phyloP scores from a whole-genome alignment of 441 rosid species.

The Eruca vesicaria region DNA sequence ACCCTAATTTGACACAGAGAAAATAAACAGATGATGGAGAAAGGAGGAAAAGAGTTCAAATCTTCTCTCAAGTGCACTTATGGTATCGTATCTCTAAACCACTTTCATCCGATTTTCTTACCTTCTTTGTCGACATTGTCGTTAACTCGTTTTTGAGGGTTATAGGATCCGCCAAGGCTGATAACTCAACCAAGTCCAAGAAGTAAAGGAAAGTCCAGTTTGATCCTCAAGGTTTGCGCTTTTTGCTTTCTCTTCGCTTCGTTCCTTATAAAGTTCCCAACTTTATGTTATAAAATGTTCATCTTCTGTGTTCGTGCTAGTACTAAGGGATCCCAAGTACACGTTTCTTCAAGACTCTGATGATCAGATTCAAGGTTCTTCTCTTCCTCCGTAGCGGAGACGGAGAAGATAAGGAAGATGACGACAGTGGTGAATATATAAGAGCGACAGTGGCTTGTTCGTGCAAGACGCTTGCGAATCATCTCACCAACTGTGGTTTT shows the following conservation, averaged over 20 bases:
- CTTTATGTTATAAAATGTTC: background rate
- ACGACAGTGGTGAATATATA: too few species aligned
- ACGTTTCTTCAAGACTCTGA: conserved; percentile 34
- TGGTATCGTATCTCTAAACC: conserved; percentile 23
- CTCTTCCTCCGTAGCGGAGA: background rate
- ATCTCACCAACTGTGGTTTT: too few species aligned
- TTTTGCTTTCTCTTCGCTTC: background rate
- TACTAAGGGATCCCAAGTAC: conserved; percentile 22
- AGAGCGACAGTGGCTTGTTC: too few species aligned
- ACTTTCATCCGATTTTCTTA: background rate
- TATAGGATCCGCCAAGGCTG: conserved; percentile 53
- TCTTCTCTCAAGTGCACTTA: conserved; percentile 39
- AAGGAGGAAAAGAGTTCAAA: conserved; percentile 54
- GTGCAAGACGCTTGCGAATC: too few species aligned
- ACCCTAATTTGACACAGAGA: too few species aligned
- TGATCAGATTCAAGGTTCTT: conserved; percentile 34
- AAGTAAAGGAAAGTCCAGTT: conserved; percentile 60
- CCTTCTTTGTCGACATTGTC: background rate
- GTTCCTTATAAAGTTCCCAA: background rate
- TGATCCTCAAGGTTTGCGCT: background rate
- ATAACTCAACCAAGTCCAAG: conserved; percentile 49
- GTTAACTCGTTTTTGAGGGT: background rate
- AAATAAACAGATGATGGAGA: conserved; percentile 37
- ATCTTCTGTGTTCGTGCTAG: conserved; percentile 27
- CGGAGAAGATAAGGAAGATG: too few species aligned